A percentile compares a stretch with the other conserved stretches of the same genome.
Evolutionary conservation across 306 rosid genomes (phyloP).

Genomic region (Begonia peltatifolia): DNA sequence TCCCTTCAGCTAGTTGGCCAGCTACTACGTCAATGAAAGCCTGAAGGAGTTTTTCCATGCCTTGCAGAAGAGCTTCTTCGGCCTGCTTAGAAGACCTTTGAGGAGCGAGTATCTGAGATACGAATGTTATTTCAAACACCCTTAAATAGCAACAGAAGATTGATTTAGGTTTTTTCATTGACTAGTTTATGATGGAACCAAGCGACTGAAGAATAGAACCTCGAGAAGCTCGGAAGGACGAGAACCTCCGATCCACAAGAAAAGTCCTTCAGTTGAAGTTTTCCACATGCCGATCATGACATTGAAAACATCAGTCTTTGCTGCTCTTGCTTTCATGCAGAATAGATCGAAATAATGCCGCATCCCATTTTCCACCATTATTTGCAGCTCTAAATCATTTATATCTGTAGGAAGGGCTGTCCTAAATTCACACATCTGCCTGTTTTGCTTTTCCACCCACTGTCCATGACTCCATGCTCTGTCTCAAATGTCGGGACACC

Average conservation of each 20-base stretch:
- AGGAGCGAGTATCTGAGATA: constrained; percentile 60
- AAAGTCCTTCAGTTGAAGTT: constrained; percentile 67
- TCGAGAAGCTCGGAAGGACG: constrained; percentile 88
- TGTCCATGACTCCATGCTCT: constrained; percentile 61
- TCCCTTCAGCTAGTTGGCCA: constrained; percentile 41
- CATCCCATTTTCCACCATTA: constrained; percentile 55
- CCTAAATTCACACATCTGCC: constrained; percentile 47
- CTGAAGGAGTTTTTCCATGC: constrained; percentile 71
- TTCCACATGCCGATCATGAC: constrained; percentile 85
- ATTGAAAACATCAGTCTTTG: constrained; percentile 76
- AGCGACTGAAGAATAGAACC: constrained; percentile 27
- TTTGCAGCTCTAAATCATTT: constrained; percentile 45
- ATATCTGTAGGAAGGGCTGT: constrained; percentile 42
- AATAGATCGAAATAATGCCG: constrained; percentile 62
- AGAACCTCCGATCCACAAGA: constrained; percentile 92
- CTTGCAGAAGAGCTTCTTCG: constrained; percentile 88
- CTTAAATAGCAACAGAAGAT: neutral
- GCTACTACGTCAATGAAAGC: constrained; percentile 46
- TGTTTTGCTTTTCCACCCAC: constrained; percentile 75
- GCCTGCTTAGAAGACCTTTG: constrained; percentile 76
- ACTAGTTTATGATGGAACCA: too few relatives aligned
- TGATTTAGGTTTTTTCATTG: too few relatives aligned
- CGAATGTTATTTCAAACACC: neutral
- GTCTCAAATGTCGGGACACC: constrained; percentile 55
- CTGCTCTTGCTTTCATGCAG: constrained; percentile 66